Evolutionary conservation across 495 filamentous ascomycete species (phyloP).

Genomic region (Haplographium delicatum): DNA sequence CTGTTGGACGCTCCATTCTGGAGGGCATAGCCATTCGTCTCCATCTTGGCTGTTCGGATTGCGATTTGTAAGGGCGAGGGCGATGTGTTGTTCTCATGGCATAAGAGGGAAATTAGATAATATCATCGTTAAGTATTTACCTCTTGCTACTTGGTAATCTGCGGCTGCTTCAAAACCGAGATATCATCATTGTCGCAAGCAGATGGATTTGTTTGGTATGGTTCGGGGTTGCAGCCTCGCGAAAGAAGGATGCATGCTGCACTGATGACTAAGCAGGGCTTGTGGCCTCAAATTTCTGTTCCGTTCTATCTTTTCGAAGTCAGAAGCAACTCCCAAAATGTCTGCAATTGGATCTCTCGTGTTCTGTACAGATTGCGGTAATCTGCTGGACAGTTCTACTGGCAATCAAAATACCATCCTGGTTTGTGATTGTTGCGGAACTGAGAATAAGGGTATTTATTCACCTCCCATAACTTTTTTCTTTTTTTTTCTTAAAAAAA

Average conservation of each 20-base stretch:
- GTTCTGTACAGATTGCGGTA: conserved; percentile 92
- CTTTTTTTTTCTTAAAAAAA: too few relatives aligned
- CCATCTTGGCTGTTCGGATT: conserved; percentile 15
- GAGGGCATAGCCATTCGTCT: conserved; percentile 13
- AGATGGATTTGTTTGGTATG: not conserved
- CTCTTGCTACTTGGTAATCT: too few relatives aligned
- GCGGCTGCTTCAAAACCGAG: too few relatives aligned
- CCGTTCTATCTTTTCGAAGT: not conserved
- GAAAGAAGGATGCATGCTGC: not conserved
- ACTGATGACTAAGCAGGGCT: conserved; percentile 11
- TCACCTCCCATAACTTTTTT: too few relatives aligned
- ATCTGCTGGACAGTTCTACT: conserved; percentile 75
- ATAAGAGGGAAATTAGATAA: not conserved
- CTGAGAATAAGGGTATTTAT: conserved; percentile 67
- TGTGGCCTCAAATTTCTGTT: not conserved
- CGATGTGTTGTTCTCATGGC: conserved; percentile 6
- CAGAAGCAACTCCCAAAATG: conserved; percentile 45
- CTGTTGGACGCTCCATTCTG: conserved; percentile 15
- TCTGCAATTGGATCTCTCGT: conserved; percentile 83
- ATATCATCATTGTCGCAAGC: conserved; percentile 7
- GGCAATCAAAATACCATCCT: conserved; percentile 70
- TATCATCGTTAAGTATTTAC: too few relatives aligned
- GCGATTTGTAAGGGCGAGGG: not conserved
- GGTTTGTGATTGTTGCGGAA: conserved; percentile 78
- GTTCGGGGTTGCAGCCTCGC: conserved; percentile 9